phyloP scores from a whole-genome alignment of 2,329 filamentous ascomycete species.

The Botrytis galanthina region DNA sequence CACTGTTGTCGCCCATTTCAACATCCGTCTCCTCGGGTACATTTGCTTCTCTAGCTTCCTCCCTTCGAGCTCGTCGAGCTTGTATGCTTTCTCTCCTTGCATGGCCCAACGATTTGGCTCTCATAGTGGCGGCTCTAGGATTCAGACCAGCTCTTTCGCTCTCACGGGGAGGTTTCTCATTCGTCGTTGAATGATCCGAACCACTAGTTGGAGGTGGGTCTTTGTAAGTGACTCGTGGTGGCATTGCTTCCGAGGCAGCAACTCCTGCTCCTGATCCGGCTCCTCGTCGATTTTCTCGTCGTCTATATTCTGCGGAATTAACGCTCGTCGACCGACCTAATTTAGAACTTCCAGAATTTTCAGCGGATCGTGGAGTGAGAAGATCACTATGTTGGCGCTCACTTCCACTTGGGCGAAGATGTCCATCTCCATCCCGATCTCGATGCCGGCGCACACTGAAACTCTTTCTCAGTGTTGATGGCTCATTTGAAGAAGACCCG shows the following conservation, averaged over 20 bases:
- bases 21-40: constrained; percentile 89
- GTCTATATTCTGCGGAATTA: constrained; percentile 78
- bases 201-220: constrained; percentile 74
- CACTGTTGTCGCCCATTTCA: constrained; percentile 64
- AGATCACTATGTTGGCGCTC: constrained; percentile 76
- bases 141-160: constrained; percentile 46
- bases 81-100: constrained; percentile 90
- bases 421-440: constrained; percentile 49
- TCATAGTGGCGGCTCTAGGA: constrained; percentile 61
- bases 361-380: constrained; percentile 60
- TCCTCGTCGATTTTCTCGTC: constrained; percentile 57
- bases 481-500: constrained; percentile 73
- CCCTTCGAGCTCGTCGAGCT: constrained; percentile 71
- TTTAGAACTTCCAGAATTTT: constrained; percentile 59
- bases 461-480: constrained; percentile 71
- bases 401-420: constrained; percentile 55
- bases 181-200: constrained; percentile 66
- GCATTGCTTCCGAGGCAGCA: constrained; percentile 49
- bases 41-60: constrained; percentile 70
- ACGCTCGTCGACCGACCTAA: constrained; percentile 88
- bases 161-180: constrained; percentile 48
- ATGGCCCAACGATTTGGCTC: constrained; percentile 86
- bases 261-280: constrained; percentile 52
- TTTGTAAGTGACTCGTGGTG: constrained; percentile 50
- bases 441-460: constrained; percentile 74